A percentile compares a stretch with the other conserved stretches of the same genome.
Conservation (phyloP, 1,284 basidiomycete species). For the Marasmius tenuissimus region DNA sequence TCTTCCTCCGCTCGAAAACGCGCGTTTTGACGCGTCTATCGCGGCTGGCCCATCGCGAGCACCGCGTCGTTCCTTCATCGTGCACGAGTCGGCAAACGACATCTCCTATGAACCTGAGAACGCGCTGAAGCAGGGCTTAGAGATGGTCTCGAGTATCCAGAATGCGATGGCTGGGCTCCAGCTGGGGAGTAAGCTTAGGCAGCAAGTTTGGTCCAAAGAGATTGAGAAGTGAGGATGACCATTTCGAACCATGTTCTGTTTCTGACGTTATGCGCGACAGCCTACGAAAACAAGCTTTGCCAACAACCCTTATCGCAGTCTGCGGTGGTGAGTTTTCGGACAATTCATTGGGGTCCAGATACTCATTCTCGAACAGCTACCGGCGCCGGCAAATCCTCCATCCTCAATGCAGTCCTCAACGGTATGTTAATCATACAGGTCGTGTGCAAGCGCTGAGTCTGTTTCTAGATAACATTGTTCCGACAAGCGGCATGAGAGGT, state of each 20-base stretch:
- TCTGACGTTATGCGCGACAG: conserved; percentile 25
- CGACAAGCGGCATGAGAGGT: conserved; percentile 66
- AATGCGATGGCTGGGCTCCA: conserved; percentile 43
- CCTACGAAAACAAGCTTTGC: conserved; percentile 46
- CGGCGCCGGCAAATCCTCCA: conserved; percentile 61
- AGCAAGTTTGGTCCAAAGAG: conserved; percentile 61
- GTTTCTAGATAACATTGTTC: conserved; percentile 55
- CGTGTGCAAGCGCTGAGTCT: neutral
- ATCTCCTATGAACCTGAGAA: conserved; percentile 50
- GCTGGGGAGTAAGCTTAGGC: conserved; percentile 52
- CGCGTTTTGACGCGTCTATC: neutral
- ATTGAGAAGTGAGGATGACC: conserved; percentile 40
- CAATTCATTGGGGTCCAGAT: neutral
- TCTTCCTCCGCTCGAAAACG: conserved; percentile 16
- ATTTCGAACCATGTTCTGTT: neutral
- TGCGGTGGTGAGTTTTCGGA: conserved; percentile 48
- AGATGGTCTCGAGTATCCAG: conserved; percentile 52
- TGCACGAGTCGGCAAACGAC: conserved; percentile 34
- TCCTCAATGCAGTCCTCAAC: conserved; percentile 59
- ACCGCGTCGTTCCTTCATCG: conserved; percentile 20
- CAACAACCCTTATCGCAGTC: conserved; percentile 59
- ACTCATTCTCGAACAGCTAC: conserved; percentile 38
- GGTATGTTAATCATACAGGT: conserved; percentile 31
- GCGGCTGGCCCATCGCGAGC: neutral
- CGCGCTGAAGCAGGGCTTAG: conserved; percentile 49